Base-by-base conservation (phyloP, 2,329 filamentous ascomycete species). In the Helotiales sp. region DNA sequence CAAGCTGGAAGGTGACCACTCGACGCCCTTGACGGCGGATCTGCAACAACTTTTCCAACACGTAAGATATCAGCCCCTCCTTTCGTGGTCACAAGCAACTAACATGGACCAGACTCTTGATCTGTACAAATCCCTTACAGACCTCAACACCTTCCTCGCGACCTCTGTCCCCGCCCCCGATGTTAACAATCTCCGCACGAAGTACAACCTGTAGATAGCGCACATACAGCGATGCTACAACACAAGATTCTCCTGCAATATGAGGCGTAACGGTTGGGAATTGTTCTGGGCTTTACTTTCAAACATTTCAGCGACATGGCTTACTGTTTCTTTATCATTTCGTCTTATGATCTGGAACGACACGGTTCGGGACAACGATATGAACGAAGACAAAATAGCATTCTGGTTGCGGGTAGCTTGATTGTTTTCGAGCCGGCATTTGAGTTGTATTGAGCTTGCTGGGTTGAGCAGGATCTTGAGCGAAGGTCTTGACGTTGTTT, bases 1-100 rank as follows among this genome's bases (percentile, higher is more conserved):
- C 72, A 84, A 84, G 58, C 74, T 78, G 30, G 83, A 87, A 63
- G 82, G 87, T 61, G 79, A 81, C 60, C 76, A 84, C 54, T 58
- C 63, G 19, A 66, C 63, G 47, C 63, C 68, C 13, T 38, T 68
- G 50, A 70, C 67, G 36, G 62, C 58, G 8, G 69, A 71, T 58
- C 58, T 72, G 25, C 63, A 68, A 52, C 63, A 68, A 60, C 64
- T 69, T 49, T 67, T 69, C 59, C 60, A 67, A 49, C 64, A 70
- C 29, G 69, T 70, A 64, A 59, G 68, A 62, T 53, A 38, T 40
- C 51, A 46, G 30, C 33, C 12, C 9, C 17, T 42, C 34, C 30
- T 15, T 15, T 38, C 13, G 3, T 42, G 8, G 34, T 33, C 17
- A 31, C 6, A 42, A n/a, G 44, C 58, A 17, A 72, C 66, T 71